phyloP scores from a whole-genome alignment of 345 rosid species.

The Populus tremula region DNA sequence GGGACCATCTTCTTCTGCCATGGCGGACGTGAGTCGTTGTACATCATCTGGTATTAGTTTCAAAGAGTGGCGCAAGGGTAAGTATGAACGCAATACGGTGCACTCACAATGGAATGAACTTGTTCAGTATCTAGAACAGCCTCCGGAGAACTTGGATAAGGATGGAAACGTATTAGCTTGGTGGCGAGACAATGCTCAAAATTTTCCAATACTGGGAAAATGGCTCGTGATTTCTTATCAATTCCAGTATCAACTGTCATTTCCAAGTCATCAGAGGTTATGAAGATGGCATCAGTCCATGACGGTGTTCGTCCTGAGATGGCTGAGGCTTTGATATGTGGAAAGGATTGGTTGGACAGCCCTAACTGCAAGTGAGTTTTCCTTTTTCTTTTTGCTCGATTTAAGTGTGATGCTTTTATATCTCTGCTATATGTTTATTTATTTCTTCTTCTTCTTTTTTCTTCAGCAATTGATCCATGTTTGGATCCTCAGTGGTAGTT shows the following conservation, averaged over 20 bases:
- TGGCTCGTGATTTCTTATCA: not conserved
- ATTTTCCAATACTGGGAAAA: not conserved
- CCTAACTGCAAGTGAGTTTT: not conserved
- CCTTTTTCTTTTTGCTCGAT: too few species aligned
- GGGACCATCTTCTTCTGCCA: not conserved
- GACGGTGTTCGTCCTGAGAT: not conserved
- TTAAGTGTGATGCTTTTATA: too few species aligned
- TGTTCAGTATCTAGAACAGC: not conserved
- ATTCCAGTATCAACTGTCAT: not conserved
- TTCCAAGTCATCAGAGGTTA: not conserved
- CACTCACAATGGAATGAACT: not conserved
- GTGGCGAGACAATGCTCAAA: not conserved
- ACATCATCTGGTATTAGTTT: not conserved
- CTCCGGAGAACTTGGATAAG: not conserved
- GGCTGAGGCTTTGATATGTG: not conserved
- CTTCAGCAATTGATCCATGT: too few species aligned
- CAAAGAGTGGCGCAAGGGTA: not conserved
- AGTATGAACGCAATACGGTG: too few species aligned
- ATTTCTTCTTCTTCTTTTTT: too few species aligned
- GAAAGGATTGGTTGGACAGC: not conserved
- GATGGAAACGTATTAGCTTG: not conserved
- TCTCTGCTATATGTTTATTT: too few species aligned
- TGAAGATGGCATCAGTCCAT: not conserved
- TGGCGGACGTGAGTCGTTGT: not conserved
- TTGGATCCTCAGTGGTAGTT: too few species aligned